Conservation (phyloP, 495 filamentous ascomycete genomes). For the Copromyces sp. region DNA sequence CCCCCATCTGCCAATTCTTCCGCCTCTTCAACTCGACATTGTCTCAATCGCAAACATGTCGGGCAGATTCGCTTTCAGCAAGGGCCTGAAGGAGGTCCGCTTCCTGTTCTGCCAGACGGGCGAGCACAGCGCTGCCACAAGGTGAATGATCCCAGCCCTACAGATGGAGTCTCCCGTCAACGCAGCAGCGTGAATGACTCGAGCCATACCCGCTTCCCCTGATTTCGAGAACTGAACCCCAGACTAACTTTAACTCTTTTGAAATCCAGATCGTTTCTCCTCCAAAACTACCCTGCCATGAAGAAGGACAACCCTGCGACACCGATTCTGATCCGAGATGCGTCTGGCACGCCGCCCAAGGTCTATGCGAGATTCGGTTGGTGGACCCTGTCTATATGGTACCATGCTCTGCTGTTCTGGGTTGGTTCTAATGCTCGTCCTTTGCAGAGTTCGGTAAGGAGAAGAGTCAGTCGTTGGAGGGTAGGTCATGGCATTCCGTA, state of each 20-base stretch:
- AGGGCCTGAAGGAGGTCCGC: conserved; percentile 84
- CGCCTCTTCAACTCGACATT: background rate
- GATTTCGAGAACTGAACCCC: background rate
- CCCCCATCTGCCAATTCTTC: conserved; percentile 2
- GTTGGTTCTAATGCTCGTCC: background rate
- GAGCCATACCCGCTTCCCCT: background rate
- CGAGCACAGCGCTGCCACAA: conserved; percentile 73
- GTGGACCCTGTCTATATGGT: conserved; percentile 18
- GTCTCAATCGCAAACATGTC: conserved; percentile 53
- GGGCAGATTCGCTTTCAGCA: conserved; percentile 81
- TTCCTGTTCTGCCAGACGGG: conserved; percentile 94
- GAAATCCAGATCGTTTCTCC: conserved; percentile 71
- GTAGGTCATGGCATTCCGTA: conserved; percentile 32
- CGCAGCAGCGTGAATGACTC: background rate
- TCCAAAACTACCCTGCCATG: conserved; percentile 92
- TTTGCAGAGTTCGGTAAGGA: conserved; percentile 73
- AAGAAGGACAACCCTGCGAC: conserved; percentile 96
- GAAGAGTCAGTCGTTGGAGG: conserved; percentile 70
- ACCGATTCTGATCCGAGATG: conserved; percentile 91
- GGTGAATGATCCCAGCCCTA: conserved; percentile 42
- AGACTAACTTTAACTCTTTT: conserved; percentile 1
- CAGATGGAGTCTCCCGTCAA: background rate
- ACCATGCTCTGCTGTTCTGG: background rate
- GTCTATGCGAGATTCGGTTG: conserved; percentile 91
- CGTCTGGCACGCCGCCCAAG: conserved; percentile 64